These are phyloP conservation scores for Xylogone sp. DNA, from an alignment of 2,329 filamentous ascomycete species.

Conservation along the genomic window DNA sequence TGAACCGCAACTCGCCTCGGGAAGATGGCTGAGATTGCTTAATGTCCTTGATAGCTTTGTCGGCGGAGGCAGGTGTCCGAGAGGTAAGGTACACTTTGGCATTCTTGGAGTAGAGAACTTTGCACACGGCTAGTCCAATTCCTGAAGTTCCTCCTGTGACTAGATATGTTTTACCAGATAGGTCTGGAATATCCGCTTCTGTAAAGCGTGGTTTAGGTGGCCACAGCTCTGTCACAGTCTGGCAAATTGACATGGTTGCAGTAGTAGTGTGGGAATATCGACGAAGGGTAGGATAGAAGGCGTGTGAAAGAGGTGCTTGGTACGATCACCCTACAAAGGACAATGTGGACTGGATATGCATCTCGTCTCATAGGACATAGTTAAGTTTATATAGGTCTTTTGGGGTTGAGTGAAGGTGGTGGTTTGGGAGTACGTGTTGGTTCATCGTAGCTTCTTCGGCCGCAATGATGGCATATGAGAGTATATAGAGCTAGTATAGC, in stretches of 20 bases:
- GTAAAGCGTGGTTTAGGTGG: constrained; percentile 25
- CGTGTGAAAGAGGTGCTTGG: too few species aligned
- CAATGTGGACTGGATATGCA: too few species aligned
- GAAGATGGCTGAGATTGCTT: constrained; percentile 11
- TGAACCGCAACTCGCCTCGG: not conserved
- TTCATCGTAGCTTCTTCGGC: too few species aligned
- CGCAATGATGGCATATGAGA: too few species aligned
- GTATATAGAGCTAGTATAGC: too few species aligned
- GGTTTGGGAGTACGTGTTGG: too few species aligned
- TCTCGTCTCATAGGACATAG: too few species aligned
- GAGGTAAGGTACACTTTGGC: constrained; percentile 33
- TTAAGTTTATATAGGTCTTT: too few species aligned
- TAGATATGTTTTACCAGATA: constrained; percentile 23
- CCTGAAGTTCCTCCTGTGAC: constrained; percentile 34
- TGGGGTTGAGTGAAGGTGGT: too few species aligned
- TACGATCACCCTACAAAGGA: too few species aligned
- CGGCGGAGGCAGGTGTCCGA: constrained; percentile 29
- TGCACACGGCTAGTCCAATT: constrained; percentile 35
- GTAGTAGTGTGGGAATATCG: not conserved
- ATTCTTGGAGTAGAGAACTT: constrained; percentile 31
- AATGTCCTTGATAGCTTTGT: constrained; percentile 34
- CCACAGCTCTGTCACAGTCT: constrained; percentile 6
- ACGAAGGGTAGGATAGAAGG: too few species aligned
- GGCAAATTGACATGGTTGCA: not conserved
- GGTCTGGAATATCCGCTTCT: constrained; percentile 22